Percentiles rank a stretch among this genome's conserved stretches.
phyloP scores from a whole-genome alignment of 2,329 filamentous ascomycete genomes.

The Apiospora hydei region DNA sequence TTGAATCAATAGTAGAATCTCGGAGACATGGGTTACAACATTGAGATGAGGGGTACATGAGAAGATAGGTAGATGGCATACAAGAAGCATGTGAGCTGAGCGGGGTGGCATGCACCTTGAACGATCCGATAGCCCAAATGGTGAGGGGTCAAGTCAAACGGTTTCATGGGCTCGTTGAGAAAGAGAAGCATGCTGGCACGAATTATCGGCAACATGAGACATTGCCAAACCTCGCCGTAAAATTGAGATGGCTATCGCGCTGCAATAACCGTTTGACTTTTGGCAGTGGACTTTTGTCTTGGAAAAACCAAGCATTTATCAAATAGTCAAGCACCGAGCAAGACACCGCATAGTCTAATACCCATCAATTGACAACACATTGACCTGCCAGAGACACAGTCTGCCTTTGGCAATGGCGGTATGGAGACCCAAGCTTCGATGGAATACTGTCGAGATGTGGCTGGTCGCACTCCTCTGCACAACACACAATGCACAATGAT shows the following conservation, averaged over 20 bases:
- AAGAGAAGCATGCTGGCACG: background rate
- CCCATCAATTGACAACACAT: background rate
- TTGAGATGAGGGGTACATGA: slow-evolving; percentile 2
- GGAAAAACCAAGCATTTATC: slow-evolving; percentile 8
- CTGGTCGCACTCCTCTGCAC: background rate
- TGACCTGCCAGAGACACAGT: background rate
- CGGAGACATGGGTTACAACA: slow-evolving; percentile 8
- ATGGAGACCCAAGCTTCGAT: background rate
- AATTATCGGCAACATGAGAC: slow-evolving; percentile 3
- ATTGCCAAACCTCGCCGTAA: background rate
- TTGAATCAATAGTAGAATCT: slow-evolving; percentile 7
- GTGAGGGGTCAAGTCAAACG: slow-evolving; percentile 19
- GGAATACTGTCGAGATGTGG: background rate
- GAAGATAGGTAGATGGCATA: background rate
- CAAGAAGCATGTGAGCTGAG: slow-evolving; percentile 10
- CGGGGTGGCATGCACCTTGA: slow-evolving; percentile 18
- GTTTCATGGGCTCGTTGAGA: slow-evolving; percentile 9
- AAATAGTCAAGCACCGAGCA: background rate
- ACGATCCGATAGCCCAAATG: background rate
- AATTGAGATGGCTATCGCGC: slow-evolving; percentile 8
- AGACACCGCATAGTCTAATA: slow-evolving; percentile 4
- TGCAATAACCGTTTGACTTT: slow-evolving; percentile 5
- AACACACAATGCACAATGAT: background rate
- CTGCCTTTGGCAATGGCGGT: background rate
- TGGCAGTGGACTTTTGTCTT: slow-evolving; percentile 9